These are phyloP conservation scores for Fusarium siculi DNA, from an alignment of 2,329 filamentous ascomycete genomes.

Conservation along the genomic window DNA sequence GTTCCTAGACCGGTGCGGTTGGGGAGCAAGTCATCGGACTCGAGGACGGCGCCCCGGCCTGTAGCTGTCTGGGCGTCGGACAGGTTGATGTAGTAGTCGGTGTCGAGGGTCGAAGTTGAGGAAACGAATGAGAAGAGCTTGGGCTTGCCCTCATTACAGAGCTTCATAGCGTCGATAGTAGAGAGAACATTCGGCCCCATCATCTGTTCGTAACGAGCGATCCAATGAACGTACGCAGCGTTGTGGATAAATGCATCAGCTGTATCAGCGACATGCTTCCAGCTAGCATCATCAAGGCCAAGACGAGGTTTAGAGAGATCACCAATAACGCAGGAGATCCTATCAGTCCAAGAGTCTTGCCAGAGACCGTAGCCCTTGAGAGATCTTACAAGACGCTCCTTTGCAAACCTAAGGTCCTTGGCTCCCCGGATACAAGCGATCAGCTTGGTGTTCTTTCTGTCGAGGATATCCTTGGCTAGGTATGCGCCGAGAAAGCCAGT, in stretches of 20 bases:
- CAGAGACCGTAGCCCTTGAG: slow-evolving; percentile 84
- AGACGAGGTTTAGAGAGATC: slow-evolving; percentile 62
- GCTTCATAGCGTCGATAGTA: not conserved
- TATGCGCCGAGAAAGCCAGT: slow-evolving; percentile 84
- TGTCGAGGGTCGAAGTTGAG: not conserved
- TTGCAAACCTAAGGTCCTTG: slow-evolving; percentile 58
- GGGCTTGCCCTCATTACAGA: not conserved
- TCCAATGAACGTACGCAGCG: not conserved
- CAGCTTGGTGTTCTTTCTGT: slow-evolving; percentile 52
- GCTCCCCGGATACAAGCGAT: slow-evolving; percentile 78
- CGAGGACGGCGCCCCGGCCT: not conserved
- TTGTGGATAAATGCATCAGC: slow-evolving; percentile 1
- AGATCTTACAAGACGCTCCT: slow-evolving; percentile 71
- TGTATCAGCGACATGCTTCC: not conserved
- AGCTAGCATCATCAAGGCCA: not conserved
- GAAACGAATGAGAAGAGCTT: not conserved
- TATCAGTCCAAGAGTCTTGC: slow-evolving; percentile 70
- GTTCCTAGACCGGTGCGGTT: not conserved
- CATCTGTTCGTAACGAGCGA: not conserved
- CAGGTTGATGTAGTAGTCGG: slow-evolving; percentile 1
- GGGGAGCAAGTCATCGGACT: not conserved
- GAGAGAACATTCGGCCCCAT: not conserved
- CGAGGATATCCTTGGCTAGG: slow-evolving; percentile 78
- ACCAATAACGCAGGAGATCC: slow-evolving; percentile 70
- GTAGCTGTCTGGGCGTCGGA: not conserved